Evolutionary conservation across 495 filamentous ascomycete genomes (phyloP), one percentile per base, ranked within the genome.

Genomic region (Aspergillus olivimuriae): DNA sequence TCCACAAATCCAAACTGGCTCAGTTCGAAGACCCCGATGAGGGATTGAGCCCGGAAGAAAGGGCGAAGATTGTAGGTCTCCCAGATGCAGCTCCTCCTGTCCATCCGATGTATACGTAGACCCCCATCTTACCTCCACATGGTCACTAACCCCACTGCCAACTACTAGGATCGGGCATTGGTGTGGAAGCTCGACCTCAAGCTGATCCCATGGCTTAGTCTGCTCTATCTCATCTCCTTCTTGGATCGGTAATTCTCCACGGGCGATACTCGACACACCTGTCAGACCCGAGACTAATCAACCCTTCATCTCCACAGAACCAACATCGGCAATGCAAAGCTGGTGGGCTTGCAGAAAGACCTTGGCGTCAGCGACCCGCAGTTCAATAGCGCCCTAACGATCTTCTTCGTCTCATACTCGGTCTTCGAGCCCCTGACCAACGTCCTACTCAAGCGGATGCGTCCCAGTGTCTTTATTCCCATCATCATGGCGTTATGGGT

Each of bases 351-450:
- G 2, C 48, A 75, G n/a, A 60, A 69, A 10, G 76, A 82, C 44
- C 70, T 94, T 2, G 31, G 68, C 19, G 80, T 94, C 69, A 77
- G 72, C 4, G 64, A 75, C 30, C 64, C 71, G 15, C 79, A 90
- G 55, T 96, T 89, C 65, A 94, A 91, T 58, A 73, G 75, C 8
- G 71, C 81, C 4, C 75, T 95, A 1, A 83, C 83, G 26, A 84
- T 95, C 54, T 96, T 95, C 67, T 97, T 96, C 70, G 76, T 94
- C 19, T 94, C 87, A 16, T 97, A 97, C 62, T 74, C 87, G 28
- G 63, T 89, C 30, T 87, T 89, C 46, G 90, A 95, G 70, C 89
- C 89, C 0, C 47, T 90, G 24, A 94, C 89, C 32, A 96, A 97
- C 60, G 62, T 96, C 38, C 63, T 97, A 16, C 79, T 97, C 44